These are phyloP conservation scores for Coelastrella sp. DNA, from an alignment of 139 green algal genomes.

Conservation along the genomic window DNA sequence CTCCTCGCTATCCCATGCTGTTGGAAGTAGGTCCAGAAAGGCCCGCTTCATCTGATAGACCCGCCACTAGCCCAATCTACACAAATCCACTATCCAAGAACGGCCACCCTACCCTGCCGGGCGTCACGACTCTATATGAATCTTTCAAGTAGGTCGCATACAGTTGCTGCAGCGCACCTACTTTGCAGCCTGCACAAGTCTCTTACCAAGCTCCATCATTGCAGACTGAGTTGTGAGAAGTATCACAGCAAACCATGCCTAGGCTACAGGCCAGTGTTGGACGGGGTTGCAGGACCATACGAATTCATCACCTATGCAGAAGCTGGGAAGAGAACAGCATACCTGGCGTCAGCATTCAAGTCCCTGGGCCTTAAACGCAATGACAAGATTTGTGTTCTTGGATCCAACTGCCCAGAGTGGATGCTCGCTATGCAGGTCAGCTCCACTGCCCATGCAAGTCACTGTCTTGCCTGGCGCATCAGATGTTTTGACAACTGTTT, in stretches of 20 bases:
- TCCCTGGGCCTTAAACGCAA: conserved; percentile 48
- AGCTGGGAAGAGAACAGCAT: conserved; percentile 46
- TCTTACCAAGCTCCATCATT: neutral
- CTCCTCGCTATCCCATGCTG: conserved; percentile 26
- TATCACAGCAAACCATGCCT: conserved; percentile 60
- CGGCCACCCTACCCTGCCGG: conserved; percentile 55
- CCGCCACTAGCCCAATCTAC: conserved; percentile 44
- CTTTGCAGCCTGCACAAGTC: neutral
- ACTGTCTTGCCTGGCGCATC: neutral
- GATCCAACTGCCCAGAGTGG: conserved; percentile 76
- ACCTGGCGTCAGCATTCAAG: conserved; percentile 49
- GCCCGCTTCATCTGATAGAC: neutral
- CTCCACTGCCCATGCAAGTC: neutral
- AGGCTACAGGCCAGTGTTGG: conserved; percentile 46
- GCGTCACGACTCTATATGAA: conserved; percentile 72
- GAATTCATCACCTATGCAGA: conserved; percentile 67
- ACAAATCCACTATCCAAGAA: conserved; percentile 60
- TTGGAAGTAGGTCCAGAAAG: neutral
- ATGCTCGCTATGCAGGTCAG: conserved; percentile 80
- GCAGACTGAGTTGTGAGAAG: conserved; percentile 42
- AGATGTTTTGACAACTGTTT: too few species aligned
- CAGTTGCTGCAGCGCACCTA: neutral
- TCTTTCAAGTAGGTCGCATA: conserved; percentile 57
- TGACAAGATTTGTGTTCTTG: conserved; percentile 66
- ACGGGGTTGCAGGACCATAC: conserved; percentile 48